A percentile compares a stretch with the other conserved stretches of the same genome.
These are phyloP conservation scores for Malus hybrid DNA, from an alignment of 331 rosid species.

Conservation along the genomic window DNA sequence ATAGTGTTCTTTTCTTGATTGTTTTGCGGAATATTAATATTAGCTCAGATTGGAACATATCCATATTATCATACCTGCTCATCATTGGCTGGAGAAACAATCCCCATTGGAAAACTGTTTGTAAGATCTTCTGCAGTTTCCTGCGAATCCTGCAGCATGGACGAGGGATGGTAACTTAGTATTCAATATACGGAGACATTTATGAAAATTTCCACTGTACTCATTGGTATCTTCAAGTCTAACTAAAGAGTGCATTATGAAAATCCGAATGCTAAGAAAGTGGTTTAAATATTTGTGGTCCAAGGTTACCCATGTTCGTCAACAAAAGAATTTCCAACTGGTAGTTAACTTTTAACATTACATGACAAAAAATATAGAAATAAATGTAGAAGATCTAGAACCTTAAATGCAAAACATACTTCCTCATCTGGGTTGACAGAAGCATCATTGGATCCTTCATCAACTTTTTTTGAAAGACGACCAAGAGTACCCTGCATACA, in stretches of 20 bases:
- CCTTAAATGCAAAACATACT: slow-evolving; percentile 30
- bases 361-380: not conserved
- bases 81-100: slow-evolving; percentile 51
- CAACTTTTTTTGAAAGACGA: slow-evolving; percentile 39
- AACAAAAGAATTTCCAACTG: not conserved
- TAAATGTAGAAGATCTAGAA: not conserved
- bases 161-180: not conserved
- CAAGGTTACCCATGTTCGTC: not conserved
- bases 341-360: not conserved
- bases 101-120: slow-evolving; percentile 35
- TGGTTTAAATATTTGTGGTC: not conserved
- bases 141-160: slow-evolving; percentile 47
- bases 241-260: not conserved
- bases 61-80: slow-evolving; percentile 56
- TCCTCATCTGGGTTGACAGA: slow-evolving; percentile 45
- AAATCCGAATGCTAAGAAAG: not conserved
- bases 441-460: slow-evolving; percentile 44
- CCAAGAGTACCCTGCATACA: slow-evolving; percentile 51
- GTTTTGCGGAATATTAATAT: not conserved
- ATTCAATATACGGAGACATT: not conserved
- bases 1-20: too few species aligned
- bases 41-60: not conserved
- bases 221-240: not conserved
- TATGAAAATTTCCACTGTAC: not conserved
- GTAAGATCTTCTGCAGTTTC: slow-evolving; percentile 42